Base-by-base conservation (phyloP, 345 rosid species). In the Brassica incana region DNA sequence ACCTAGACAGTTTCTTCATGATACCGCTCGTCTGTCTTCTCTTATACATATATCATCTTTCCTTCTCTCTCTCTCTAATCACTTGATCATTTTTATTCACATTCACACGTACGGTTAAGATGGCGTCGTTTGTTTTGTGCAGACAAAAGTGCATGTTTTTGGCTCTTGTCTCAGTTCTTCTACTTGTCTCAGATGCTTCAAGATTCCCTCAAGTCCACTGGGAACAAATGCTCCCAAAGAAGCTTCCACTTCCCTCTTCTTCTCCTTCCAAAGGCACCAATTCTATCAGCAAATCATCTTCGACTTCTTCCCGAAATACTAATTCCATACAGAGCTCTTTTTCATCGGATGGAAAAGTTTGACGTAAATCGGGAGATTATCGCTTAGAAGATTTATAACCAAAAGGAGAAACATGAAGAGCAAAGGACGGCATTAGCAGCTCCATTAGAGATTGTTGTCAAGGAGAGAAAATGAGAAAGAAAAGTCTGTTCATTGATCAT, bases 241-340 rank as follows among this genome's bases (percentile, higher is more conserved):
- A 90, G 86, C 83, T 91, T 14, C 97, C 95, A 0, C 10, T 86
- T 62, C 91, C 91, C 74, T 82, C 87, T 40, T 95, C 99, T 23
- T 75, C 97, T 77, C 99, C 99, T 48, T 95, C 99, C 1, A 91
- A 83, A 80, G 97, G 97, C 62, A 95, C 99, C 59, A 91, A 95
- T 76, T 87, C 91, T 7, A 64, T 90, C 36, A 71, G 81, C 36
- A 82, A 74, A 66, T 90, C 90, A 0, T 81, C 87, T 70, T 80
- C 90, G 1, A 65, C 84, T 8, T 75, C 84, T 18, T 52, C 77
- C 0, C 32, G 78, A 18, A 82, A 79, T 76, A 59, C 81, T 0
- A 80, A 85, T 77, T 76, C 73, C 54, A 1, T 65, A 33, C 77
- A 20, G 15, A 80, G 69, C 50, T 65, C 7, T n/a, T 86, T 23